A percentile compares a stretch with the other conserved stretches of the same genome.
Evolutionary conservation across 1,284 basidiomycete genomes (phyloP).

Genomic region (Ganoderma sinense): DNA sequence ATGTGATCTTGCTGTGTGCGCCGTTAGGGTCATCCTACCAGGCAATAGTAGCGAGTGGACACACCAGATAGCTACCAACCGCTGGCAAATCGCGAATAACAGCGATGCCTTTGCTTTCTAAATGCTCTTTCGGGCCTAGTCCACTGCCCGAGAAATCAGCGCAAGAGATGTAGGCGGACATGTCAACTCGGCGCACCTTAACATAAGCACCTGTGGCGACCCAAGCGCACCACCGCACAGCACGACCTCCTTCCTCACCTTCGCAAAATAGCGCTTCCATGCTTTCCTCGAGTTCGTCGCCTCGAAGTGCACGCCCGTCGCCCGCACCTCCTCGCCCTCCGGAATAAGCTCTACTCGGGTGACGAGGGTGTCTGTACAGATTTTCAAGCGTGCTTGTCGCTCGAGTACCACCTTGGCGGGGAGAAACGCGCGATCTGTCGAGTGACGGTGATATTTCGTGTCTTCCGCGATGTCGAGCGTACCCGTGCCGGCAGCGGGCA

Average conservation of each 20-base stretch:
- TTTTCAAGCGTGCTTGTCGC: slow-evolving; percentile 33
- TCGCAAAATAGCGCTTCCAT: slow-evolving; percentile 24
- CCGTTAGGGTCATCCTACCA: background rate
- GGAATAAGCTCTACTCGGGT: slow-evolving; percentile 19
- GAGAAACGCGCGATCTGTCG: slow-evolving; percentile 40
- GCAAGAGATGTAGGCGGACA: no score
- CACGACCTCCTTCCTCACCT: slow-evolving; percentile 40
- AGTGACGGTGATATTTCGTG: slow-evolving; percentile 33
- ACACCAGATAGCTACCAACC: slow-evolving; percentile 36
- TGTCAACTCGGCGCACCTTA: slow-evolving; percentile 37
- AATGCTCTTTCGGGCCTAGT: slow-evolving; percentile 41
- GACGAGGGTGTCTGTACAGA: slow-evolving; percentile 40
- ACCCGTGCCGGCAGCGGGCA: slow-evolving; percentile 34
- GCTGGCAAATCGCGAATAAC: slow-evolving; percentile 43
- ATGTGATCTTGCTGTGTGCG: slow-evolving; percentile 43
- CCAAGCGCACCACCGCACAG: slow-evolving; percentile 43
- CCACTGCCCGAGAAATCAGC: slow-evolving; percentile 26
- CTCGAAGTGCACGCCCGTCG: slow-evolving; percentile 28
- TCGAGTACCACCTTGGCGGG: slow-evolving; percentile 30
- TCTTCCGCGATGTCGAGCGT: slow-evolving; percentile 37
- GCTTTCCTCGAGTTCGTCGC: no score
- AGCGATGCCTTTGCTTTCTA: slow-evolving; percentile 37
- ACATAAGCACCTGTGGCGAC: slow-evolving; percentile 42
- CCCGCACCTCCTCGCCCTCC: slow-evolving; percentile 11
- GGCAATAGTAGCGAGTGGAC: background rate